Base-by-base conservation (phyloP, 768 basidiomycete species). In the Krasilnikovozyma curviuscula region DNA sequence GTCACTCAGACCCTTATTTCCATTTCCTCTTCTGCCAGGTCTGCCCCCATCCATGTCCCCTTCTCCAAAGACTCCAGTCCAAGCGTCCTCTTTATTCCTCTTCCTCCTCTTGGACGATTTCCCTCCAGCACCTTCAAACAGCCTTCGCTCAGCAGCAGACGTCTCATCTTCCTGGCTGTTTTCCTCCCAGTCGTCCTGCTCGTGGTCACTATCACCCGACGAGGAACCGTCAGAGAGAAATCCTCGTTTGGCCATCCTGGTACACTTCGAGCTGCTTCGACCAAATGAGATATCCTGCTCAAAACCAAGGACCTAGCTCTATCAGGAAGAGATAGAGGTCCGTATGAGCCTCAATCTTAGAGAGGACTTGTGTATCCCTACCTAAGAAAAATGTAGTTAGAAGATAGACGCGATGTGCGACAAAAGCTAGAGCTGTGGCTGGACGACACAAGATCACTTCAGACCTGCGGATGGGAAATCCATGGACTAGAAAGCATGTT, bases 61-160 rank as follows among this genome's bases (percentile, higher is more conserved):
- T 5, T 76, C 74, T 2, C 67, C 79, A 63, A 81, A 83, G 0
- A 81, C 67, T 4, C 82, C 83, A 57, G 83, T 82, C n/a, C 76
- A 63, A 1, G 76, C 76, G 51, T 78, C 77, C 46, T 85, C 80
- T 59, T 77, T 78, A 23, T 69, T 51, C 65, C 59, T 75, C 52
- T 76, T 69, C 52, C 76, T 71, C 47, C 76, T 73, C 60, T 82
- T 84, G 56, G 16, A 30, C 1, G 41, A 23, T 23, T 49, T 33
- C n/a, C n/a, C n/a, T n/a, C n/a, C n/a, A 19, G 40, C 34, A 27
- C 43, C 48, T 32, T 41, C 31, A 27, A 41, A 35, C 33, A n/a
- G 23, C 16, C 23, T 33, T 27, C 48, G 32, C 35, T 35, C 39
- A 18, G 23, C 32, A 27, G 23, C 12, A 30, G 41, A n/a, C n/a